Base-by-base conservation (phyloP, 192 early-diverging fungal genomes). In the Podila minutissima region DNA sequence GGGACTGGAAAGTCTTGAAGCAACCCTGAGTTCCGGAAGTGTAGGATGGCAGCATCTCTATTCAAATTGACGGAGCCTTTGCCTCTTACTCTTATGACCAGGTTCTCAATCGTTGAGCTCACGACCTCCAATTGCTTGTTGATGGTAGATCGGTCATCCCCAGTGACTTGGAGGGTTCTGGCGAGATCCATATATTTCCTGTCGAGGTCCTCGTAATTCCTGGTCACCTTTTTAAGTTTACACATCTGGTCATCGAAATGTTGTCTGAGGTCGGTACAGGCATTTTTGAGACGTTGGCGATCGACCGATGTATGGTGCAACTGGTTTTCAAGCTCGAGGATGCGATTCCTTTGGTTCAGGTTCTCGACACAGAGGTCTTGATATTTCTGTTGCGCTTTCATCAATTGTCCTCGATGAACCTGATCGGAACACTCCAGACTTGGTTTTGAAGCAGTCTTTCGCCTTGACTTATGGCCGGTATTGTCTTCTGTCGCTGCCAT, bases 161-260 rank as follows among this genome's bases (percentile, higher is more conserved):
- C 66, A 24, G 66, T 67, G 51, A 67, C 66, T 59, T 67, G 51
- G 53, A 67, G 55, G n/a, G 66, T 58, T 26, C 51, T 67, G 55
- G 33, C 66, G 53, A 67, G 5, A 55, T 19, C 55, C 66, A 67
- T 38, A 26, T 67, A 58, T 58, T 67, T 67, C 22, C 19, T 22
- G 53, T 67, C 31, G 15, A 67, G 55, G 1, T 67, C 55, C 5
- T 38, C 33, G 66, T 67, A 58, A n/a, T 55, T 32, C 37, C 7
- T 35, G 53, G 29, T 1, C 6, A 32, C 13, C 66, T 67, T 55
- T 2, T 35, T n/a, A 38, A 22, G 35, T 26, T 41, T 67, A 22
- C 15, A n/a, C 32, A 9, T 28, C 28, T 28, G 32, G 2, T 55
- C 64, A 2, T 66, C 7, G 31, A 22, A 7, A 33, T 66, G 8